phyloP scores from a whole-genome alignment of 768 basidiomycete genomes.

The Nidularia pulvinata region DNA sequence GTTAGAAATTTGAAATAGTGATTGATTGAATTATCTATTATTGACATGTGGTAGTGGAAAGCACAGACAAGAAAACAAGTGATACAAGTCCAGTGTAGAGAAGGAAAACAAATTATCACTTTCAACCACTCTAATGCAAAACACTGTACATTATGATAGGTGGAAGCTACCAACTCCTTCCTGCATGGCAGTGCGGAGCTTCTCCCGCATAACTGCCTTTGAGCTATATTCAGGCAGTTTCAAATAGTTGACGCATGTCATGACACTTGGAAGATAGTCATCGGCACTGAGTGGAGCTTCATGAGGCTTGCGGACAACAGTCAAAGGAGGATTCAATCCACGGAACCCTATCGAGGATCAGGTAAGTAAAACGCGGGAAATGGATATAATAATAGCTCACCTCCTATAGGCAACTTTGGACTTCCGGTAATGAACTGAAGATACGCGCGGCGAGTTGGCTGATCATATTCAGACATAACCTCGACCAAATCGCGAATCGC shows the following conservation, averaged over 20 bases:
- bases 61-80: not conserved
- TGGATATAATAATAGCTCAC: constrained; percentile 38
- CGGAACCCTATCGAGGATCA: constrained; percentile 70
- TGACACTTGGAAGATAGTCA: constrained; percentile 95
- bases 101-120: constrained; percentile 4
- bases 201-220: constrained; percentile 82
- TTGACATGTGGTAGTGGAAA: too few relatives aligned
- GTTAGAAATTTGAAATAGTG: too few relatives aligned
- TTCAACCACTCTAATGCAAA: not conserved
- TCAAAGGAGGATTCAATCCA: constrained; percentile 90
- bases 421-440: constrained; percentile 98
- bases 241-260: constrained; percentile 98
- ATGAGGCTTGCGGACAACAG: constrained; percentile 96
- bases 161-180: constrained; percentile 99
- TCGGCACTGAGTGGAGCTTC: constrained; percentile 90
- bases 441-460: constrained; percentile 76
- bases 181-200: constrained; percentile 80
- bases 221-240: constrained; percentile 96
- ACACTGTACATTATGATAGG: constrained; percentile 62
- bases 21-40: too few relatives aligned
- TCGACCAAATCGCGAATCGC: constrained; percentile 88
- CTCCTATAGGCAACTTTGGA: constrained; percentile 94
- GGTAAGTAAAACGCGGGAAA: not conserved
- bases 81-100: constrained; percentile 5
- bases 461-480: constrained; percentile 83